Base-by-base conservation (phyloP, 2,329 filamentous ascomycete genomes). In the Ascochyta rabiei region DNA sequence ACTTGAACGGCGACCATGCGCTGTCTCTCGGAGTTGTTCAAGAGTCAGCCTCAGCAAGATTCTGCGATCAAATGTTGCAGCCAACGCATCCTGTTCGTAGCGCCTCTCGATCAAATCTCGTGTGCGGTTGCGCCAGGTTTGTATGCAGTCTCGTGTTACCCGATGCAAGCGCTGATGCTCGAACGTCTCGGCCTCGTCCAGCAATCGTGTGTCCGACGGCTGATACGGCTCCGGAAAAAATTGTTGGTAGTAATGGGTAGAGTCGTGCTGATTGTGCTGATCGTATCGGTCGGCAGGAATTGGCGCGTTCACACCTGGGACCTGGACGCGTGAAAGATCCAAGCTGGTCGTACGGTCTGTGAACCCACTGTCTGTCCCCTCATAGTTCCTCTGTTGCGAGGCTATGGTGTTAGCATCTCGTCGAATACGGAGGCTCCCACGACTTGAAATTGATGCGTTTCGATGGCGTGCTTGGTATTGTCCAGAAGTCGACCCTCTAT, bases 21-120 rank as follows among this genome's bases (percentile, higher is more conserved):
- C 58, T 21, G 63, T 64, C 12, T 60, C 56, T 1, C 56, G 62
- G 23, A 71, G 64, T 9, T 77, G 73, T 48, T 82, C 80, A 38
- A 86, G 77, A 0, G 80, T 81, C 58, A 82, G 77, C 33, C 77
- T 79, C 41, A 86, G 70, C 18, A 88, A 74, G 8, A 79, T 80
- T 13, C 70, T 67, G 26, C 77, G 76, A 63, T 88, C 83, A 46
- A 80, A 78, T 18, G 77, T 76, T 8, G 72, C 58, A n/a, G 85
- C 74, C 6, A 56, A 47, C n/a, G 44, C 53, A 18, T 67, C 62
- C 45, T 74, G 67, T 12, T 72, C 60, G 18, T 62, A 57, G 24
- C 66, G 60, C 13, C 56, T 60, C 34, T 70, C 60, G 12, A 68
- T 65, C 2, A 67, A 53, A 7, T 69, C 65, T 6, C 70, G 54